A percentile compares a stretch with the other conserved stretches of the same genome.
Conservation (phyloP, 495 filamentous ascomycete genomes). For the Letharia lupina region DNA sequence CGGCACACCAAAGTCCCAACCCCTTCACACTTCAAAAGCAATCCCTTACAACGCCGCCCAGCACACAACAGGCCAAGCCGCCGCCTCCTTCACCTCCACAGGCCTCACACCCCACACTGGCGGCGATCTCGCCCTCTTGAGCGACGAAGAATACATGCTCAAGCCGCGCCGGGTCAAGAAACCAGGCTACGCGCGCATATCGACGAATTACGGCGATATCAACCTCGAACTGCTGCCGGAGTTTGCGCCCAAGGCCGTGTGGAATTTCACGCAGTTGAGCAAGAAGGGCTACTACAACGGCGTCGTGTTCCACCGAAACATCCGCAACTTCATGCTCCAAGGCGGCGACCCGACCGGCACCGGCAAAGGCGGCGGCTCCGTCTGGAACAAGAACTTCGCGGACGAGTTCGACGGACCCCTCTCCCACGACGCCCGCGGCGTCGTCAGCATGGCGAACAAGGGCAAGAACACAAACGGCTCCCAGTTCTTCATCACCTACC, state of each 20-base stretch:
- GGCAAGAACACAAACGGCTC: slow-evolving; percentile 92
- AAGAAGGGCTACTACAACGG: slow-evolving; percentile 83
- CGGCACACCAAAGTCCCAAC: slow-evolving; percentile 13
- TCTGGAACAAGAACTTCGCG: slow-evolving; percentile 85
- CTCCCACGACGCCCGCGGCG: slow-evolving; percentile 67
- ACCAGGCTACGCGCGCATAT: slow-evolving; percentile 85
- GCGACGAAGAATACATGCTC: slow-evolving; percentile 93
- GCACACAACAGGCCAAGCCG: slow-evolving; percentile 86
- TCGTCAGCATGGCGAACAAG: slow-evolving; percentile 94
- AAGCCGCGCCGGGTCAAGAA: slow-evolving; percentile 77
- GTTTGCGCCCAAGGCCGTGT: slow-evolving; percentile 83
- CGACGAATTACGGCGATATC: slow-evolving; percentile 70
- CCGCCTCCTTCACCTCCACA: slow-evolving; percentile 90
- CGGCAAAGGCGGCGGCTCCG: slow-evolving; percentile 73
- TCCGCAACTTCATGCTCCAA: slow-evolving; percentile 95
- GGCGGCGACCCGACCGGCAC: slow-evolving; percentile 66
- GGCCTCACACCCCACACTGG: slow-evolving; percentile 87
- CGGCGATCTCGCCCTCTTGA: slow-evolving; percentile 71
- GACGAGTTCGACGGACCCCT: slow-evolving; percentile 90
- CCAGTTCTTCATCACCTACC: slow-evolving; percentile 94
- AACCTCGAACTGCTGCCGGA: slow-evolving; percentile 89
- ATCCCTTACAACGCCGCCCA: slow-evolving; percentile 75
- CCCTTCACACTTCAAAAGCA: slow-evolving; percentile 31
- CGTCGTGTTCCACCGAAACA: slow-evolving; percentile 83
- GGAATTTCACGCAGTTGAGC: slow-evolving; percentile 88